Evolutionary conservation across 495 filamentous ascomycete genomes (phyloP).

Genomic region (Lasiosphaeria miniovina): DNA sequence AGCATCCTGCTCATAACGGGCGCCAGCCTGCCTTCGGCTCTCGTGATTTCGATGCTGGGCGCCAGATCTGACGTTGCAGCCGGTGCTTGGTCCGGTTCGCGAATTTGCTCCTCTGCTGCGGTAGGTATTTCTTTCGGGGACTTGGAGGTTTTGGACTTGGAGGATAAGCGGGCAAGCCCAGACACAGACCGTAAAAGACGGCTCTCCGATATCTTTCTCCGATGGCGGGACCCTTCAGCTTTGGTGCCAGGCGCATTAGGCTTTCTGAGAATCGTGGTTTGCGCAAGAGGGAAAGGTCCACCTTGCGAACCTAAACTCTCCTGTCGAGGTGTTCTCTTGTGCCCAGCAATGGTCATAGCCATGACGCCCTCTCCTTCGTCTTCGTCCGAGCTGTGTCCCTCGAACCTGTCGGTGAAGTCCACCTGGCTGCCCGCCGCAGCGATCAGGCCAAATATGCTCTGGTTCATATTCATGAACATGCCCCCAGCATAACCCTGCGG

Average conservation of each 20-base stretch:
- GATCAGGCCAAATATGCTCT: conserved; percentile 91
- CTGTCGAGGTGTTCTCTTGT: conserved; percentile 13
- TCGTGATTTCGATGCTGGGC: conserved; percentile 31
- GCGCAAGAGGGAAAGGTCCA: conserved; percentile 31
- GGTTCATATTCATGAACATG: conserved; percentile 75
- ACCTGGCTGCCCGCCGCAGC: conserved; percentile 81
- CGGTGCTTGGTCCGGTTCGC: conserved; percentile 18
- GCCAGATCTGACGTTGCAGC: conserved; percentile 11
- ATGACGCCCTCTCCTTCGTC: conserved; percentile 39
- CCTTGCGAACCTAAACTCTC: conserved; percentile 1
- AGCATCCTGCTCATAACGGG: conserved; percentile 81
- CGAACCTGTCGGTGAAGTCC: conserved; percentile 77
- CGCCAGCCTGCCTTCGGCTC: conserved; percentile 44
- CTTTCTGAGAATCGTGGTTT: conserved; percentile 37
- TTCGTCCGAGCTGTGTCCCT: conserved; percentile 76
- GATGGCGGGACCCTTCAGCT: conserved; percentile 38
- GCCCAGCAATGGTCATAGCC: conserved; percentile 31
- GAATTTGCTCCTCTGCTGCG: conserved; percentile 19
- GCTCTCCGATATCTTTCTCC: conserved; percentile 59
- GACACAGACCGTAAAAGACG: conserved; percentile 58
- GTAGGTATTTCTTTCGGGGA: conserved; percentile 23
- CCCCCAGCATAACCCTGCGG: conserved; percentile 51
- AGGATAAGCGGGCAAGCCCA: conserved; percentile 39
- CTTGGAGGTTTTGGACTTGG: conserved; percentile 40
- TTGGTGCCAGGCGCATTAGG: conserved; percentile 22